Evolutionary conservation across 2,329 filamentous ascomycete species (phyloP).

Genomic region (Phaeosphaeria sp.): DNA sequence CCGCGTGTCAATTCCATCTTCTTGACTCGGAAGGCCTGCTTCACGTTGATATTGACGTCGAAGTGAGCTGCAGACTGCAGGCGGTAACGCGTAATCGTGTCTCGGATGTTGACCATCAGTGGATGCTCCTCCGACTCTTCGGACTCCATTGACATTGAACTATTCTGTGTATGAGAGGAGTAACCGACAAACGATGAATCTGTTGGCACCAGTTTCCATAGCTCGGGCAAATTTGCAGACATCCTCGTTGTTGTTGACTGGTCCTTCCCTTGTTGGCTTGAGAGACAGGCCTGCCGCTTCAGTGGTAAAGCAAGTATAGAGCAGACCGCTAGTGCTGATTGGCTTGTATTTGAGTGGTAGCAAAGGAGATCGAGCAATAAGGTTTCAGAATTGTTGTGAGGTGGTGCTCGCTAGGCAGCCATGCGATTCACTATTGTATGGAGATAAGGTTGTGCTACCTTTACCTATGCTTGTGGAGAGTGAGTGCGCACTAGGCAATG

Average conservation of each 20-base stretch:
- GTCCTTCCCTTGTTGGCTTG: background rate
- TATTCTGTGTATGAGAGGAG: background rate
- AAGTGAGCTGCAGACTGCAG: conserved; percentile 13
- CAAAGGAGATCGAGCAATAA: background rate
- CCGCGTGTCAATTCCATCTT: background rate
- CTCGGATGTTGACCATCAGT: conserved; percentile 9
- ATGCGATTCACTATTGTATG: background rate
- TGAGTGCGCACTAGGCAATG: background rate
- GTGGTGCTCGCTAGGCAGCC: background rate
- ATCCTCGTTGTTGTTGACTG: background rate
- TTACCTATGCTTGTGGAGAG: background rate
- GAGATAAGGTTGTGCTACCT: background rate
- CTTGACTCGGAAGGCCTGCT: conserved; percentile 1
- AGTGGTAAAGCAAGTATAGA: background rate
- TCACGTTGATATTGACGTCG: conserved; percentile 4
- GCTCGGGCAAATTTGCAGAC: background rate
- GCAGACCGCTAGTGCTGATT: background rate
- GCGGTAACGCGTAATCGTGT: conserved; percentile 10
- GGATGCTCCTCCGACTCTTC: conserved; percentile 5
- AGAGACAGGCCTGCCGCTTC: background rate
- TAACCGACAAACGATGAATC: background rate
- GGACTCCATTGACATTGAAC: background rate
- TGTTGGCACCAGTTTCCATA: background rate
- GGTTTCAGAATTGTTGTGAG: background rate
- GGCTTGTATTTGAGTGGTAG: background rate